Percentiles rank a stretch among this genome's conserved stretches.
Evolutionary conservation across 129 eudicot genomes (phyloP).

Genomic region (Pittosporum tobira): DNA sequence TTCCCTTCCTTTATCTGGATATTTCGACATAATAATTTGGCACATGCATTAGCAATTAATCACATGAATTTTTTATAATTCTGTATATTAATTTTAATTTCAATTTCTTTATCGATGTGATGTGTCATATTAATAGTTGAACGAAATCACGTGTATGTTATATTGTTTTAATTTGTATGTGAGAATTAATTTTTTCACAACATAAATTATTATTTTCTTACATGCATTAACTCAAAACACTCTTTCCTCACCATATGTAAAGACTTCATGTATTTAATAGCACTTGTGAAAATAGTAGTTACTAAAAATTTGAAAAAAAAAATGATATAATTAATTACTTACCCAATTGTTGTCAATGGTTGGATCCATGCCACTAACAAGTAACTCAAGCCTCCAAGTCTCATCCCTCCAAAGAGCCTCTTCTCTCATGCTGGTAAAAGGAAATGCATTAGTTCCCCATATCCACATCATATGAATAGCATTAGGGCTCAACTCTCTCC

Average conservation of each 20-base stretch:
- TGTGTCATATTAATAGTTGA: no score
- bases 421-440: slow-evolving; percentile 46
- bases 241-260: no score
- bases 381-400: slow-evolving; percentile 62
- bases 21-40: neutral
- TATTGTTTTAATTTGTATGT: no score
- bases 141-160: no score
- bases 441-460: slow-evolving; percentile 60
- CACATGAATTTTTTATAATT: neutral
- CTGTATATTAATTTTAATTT: neutral
- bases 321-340: no score
- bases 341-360: slow-evolving; percentile 45
- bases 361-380: slow-evolving; percentile 50
- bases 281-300: no score
- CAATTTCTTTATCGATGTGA: no score
- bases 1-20: slow-evolving; percentile 33
- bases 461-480: slow-evolving; percentile 73
- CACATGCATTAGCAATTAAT: neutral
- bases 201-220: no score
- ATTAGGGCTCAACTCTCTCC: slow-evolving; percentile 50
- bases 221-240: no score
- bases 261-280: neutral
- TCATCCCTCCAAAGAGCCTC: slow-evolving; percentile 48
- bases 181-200: no score
- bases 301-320: no score